Percentiles rank a stretch among this genome's conserved stretches.
Evolutionary conservation across 352 stramenopile genomes (phyloP).

Genomic region (Pythium rhizo-oryzae): DNA sequence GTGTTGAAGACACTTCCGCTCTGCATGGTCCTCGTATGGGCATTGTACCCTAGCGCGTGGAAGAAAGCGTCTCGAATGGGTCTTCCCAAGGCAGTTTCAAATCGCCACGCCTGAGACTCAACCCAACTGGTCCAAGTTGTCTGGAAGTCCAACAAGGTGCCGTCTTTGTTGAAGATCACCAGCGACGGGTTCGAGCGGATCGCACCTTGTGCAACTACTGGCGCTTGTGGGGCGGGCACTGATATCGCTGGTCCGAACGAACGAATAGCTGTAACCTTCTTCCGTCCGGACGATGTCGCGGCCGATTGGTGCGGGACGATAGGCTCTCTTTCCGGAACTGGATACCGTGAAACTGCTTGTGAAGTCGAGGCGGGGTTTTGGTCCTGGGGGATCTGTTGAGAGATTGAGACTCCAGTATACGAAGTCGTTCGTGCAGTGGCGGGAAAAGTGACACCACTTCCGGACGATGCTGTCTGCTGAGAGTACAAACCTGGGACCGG

Average conservation of each 20-base stretch:
- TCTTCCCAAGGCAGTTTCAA: slow-evolving; percentile 32
- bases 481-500: not conserved
- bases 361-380: no score
- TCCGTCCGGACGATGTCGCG: not conserved
- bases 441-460: not conserved
- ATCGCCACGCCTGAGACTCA: slow-evolving; percentile 37
- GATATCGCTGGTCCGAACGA: not conserved
- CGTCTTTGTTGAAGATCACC: slow-evolving; percentile 58
- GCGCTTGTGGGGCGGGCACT: not conserved
- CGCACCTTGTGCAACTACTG: not conserved
- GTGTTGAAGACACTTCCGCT: slow-evolving; percentile 37
- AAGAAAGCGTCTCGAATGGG: slow-evolving; percentile 35
- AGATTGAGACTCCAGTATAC: no score
- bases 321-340: no score
- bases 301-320: no score
- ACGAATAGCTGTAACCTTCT: not conserved
- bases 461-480: not conserved
- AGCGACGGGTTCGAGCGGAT: slow-evolving; percentile 30
- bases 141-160: slow-evolving; percentile 56
- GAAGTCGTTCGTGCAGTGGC: not conserved
- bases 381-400: not conserved
- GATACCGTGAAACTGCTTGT: not conserved
- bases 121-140: slow-evolving; percentile 46
- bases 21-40: slow-evolving; percentile 27
- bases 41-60: slow-evolving; percentile 43